These are phyloP conservation scores for Dalechampia spathulata DNA, from an alignment of 441 rosid species.

Conservation along the genomic window DNA sequence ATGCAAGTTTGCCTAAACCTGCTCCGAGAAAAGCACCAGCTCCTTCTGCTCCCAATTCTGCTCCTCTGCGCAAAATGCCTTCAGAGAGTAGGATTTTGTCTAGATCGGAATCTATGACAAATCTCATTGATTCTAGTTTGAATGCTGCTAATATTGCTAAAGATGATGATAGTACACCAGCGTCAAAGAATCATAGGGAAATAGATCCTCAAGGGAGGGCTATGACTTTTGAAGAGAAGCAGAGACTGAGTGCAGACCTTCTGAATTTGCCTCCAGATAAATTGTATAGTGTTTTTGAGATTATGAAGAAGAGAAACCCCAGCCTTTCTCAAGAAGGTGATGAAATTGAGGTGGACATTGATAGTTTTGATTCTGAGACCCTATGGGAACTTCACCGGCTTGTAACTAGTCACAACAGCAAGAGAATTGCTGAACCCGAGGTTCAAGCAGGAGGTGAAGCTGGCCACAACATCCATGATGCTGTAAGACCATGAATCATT, in stretches of 20 bases:
- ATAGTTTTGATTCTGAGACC: constrained; percentile 70
- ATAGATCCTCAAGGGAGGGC: constrained; percentile 66
- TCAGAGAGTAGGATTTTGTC: no score
- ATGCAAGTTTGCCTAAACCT: constrained; percentile 28
- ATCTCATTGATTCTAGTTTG: constrained; percentile 16
- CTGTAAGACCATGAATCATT: constrained; percentile 30
- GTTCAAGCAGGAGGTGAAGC: constrained; percentile 35
- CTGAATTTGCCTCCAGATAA: constrained; percentile 80
- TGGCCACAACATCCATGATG: constrained; percentile 27
- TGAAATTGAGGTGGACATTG: constrained; percentile 94
- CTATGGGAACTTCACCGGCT: constrained; percentile 83
- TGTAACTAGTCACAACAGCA: constrained; percentile 44
- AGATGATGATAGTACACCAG: constrained; percentile 36
- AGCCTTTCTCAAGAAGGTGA: constrained; percentile 66
- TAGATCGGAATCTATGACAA: no score
- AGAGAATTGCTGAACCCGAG: constrained; percentile 35
- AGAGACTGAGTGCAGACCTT: constrained; percentile 68
- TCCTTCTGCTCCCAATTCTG: constrained; percentile 20
- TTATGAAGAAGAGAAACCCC: constrained; percentile 77
- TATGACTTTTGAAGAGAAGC: constrained; percentile 96
- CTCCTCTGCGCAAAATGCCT: constrained; percentile 24
- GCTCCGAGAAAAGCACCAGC: constrained; percentile 27
- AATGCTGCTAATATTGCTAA: not conserved
- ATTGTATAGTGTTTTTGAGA: constrained; percentile 76
- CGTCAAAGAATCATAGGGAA: constrained; percentile 66